These are phyloP conservation scores for Cordyceps tenuipes DNA, from an alignment of 2,329 filamentous ascomycete species.

Conservation along the genomic window DNA sequence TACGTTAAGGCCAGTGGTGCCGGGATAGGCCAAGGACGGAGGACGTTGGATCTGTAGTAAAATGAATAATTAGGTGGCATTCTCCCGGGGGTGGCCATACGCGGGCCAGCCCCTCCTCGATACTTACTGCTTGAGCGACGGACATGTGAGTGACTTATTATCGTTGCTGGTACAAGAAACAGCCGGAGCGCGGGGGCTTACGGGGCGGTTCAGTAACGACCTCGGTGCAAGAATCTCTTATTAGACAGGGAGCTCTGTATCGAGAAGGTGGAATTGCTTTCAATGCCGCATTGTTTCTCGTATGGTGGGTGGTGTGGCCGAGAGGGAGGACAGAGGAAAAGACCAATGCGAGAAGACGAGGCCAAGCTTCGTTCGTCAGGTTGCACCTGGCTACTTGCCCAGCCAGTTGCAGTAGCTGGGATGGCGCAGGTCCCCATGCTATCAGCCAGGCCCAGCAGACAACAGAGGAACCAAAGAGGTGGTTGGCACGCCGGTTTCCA, in stretches of 20 bases:
- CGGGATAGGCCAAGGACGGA: not conserved
- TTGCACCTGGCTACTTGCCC: not conserved
- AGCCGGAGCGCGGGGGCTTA: slow-evolving; percentile 6
- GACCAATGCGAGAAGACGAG: not conserved
- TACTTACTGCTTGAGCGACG: slow-evolving; percentile 7
- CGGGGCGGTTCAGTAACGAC: slow-evolving; percentile 6
- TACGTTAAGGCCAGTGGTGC: not conserved
- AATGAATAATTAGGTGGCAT: slow-evolving; percentile 10
- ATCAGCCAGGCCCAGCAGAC: not conserved
- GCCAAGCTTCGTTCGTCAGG: not conserved
- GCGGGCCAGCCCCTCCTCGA: slow-evolving; percentile 8
- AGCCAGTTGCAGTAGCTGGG: not conserved
- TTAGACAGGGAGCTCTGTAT: slow-evolving; percentile 1
- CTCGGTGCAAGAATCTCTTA: not conserved
- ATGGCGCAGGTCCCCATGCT: not conserved
- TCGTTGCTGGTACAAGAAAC: slow-evolving; percentile 3
- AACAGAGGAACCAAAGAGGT: not conserved
- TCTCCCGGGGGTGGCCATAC: not conserved
- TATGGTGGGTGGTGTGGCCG: not conserved
- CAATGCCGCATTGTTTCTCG: slow-evolving; percentile 1
- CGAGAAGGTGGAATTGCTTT: not conserved
- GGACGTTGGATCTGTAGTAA: slow-evolving; percentile 8
- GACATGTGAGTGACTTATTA: slow-evolving; percentile 6
- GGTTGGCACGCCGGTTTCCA: not conserved
- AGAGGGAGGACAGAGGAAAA: not conserved